Conservation (phyloP, 2,329 filamentous ascomycete species). For the Colletotrichum sp. region DNA sequence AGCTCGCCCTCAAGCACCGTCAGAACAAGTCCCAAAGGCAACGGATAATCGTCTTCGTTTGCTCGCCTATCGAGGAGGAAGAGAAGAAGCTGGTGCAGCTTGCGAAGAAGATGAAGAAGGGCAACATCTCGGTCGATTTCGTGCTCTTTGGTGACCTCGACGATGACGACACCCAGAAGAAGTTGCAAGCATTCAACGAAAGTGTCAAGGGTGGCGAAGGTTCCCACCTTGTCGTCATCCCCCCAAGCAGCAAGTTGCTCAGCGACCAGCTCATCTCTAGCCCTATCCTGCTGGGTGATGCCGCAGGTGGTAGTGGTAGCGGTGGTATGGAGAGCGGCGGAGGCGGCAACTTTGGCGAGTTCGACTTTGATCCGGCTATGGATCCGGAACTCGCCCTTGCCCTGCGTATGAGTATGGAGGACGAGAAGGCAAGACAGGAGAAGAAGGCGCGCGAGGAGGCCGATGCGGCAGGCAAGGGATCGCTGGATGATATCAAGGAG, state of each 20-base stretch:
- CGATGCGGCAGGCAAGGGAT: conserved; percentile 72
- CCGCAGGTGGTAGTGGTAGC: conserved; percentile 55
- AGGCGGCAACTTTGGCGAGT: conserved; percentile 69
- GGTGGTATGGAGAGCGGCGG: conserved; percentile 54
- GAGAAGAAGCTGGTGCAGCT: conserved; percentile 88
- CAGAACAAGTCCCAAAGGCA: conserved; percentile 97
- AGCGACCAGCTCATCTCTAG: conserved; percentile 91
- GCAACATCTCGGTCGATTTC: conserved; percentile 91
- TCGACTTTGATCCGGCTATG: conserved; percentile 87
- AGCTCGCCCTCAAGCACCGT: conserved; percentile 96
- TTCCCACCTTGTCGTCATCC: conserved; percentile 88
- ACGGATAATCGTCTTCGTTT: conserved; percentile 96
- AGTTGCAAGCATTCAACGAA: conserved; percentile 92
- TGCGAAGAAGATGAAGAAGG: conserved; percentile 99
- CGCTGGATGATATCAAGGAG: conserved; percentile 82
- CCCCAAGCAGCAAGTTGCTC: conserved; percentile 87
- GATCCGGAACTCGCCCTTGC: conserved; percentile 95
- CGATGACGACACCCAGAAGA: conserved; percentile 86
- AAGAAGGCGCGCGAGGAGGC: conserved; percentile 80
- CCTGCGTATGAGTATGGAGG: conserved; percentile 96
- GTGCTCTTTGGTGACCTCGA: conserved; percentile 93
- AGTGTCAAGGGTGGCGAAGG: conserved; percentile 90
- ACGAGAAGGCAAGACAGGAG: conserved; percentile 93
- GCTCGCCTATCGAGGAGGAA: conserved; percentile 87
- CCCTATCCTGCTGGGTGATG: conserved; percentile 87